Conservation (phyloP, 345 rosid species). For the Nasturtium officinale region DNA sequence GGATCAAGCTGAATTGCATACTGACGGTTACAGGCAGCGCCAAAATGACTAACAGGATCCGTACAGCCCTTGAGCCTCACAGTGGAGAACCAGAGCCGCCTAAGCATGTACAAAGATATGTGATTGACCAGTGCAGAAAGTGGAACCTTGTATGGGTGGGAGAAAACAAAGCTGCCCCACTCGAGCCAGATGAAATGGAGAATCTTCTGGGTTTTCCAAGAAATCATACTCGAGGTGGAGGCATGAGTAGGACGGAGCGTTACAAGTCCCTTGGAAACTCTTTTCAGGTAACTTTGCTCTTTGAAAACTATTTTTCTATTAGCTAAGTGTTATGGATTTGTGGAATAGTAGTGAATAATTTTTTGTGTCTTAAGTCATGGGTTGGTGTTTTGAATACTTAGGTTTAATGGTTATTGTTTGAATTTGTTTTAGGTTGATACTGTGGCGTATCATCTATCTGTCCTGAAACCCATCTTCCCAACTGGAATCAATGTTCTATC, state of each 20-base stretch:
- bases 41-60: constrained; percentile 69
- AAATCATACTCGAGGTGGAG: constrained; percentile 97
- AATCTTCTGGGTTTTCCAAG: constrained; percentile 86
- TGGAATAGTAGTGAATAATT: not conserved
- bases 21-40: constrained; percentile 75
- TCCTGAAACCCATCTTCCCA: constrained; percentile 62
- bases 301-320: constrained; percentile 1
- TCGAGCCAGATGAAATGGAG: constrained; percentile 90
- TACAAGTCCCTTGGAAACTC: constrained; percentile 92
- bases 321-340: not conserved
- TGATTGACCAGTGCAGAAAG: constrained; percentile 68
- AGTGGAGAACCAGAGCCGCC: constrained; percentile 76
- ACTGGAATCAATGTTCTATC: constrained; percentile 72
- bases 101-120: constrained; percentile 48
- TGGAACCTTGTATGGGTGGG: constrained; percentile 99
- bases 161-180: constrained; percentile 77
- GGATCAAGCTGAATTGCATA: constrained; percentile 81
- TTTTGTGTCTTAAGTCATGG: not conserved
- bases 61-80: constrained; percentile 55
- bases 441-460: constrained; percentile 87
- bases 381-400: not conserved
- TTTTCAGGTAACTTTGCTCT: constrained; percentile 58
- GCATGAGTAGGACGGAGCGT: constrained; percentile 79
- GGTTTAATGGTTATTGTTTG: constrained; percentile 5
- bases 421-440: constrained; percentile 73